A percentile compares a stretch with the other conserved stretches of the same genome.
These are phyloP conservation scores for Aspergillus fischeri DNA, from an alignment of 2,329 filamentous ascomycete genomes.

Conservation along the genomic window DNA sequence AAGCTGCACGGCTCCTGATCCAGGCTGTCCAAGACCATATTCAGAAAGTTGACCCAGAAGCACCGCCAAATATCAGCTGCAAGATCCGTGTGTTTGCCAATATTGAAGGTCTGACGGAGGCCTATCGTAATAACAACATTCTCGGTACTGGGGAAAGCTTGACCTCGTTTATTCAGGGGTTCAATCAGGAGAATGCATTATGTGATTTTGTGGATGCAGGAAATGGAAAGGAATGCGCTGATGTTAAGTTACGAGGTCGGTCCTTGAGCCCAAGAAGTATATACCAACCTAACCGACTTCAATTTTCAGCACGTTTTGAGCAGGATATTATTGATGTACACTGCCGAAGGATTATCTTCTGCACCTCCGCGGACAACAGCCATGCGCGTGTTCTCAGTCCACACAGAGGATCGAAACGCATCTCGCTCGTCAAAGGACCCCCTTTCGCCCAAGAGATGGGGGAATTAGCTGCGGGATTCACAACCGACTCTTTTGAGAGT, in stretches of 20 bases:
- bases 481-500: slow-evolving; percentile 7
- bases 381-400: slow-evolving; percentile 40
- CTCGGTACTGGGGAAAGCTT: slow-evolving; percentile 23
- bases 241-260: slow-evolving; percentile 41
- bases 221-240: slow-evolving; percentile 42
- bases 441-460: slow-evolving; percentile 37
- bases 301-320: slow-evolving; percentile 27
- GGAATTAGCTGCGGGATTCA: slow-evolving; percentile 19
- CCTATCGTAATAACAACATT: slow-evolving; percentile 29
- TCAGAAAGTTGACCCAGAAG: slow-evolving; percentile 10
- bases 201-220: slow-evolving; percentile 43
- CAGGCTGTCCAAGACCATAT: slow-evolving; percentile 23
- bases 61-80: slow-evolving; percentile 24
- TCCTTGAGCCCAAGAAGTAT: background rate
- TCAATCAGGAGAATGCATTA: slow-evolving; percentile 37
- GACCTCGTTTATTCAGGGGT: slow-evolving; percentile 37
- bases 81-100: slow-evolving; percentile 39
- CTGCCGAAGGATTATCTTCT: slow-evolving; percentile 40
- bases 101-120: slow-evolving; percentile 31
- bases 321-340: slow-evolving; percentile 36
- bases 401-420: slow-evolving; percentile 25
- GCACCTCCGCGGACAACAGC: slow-evolving; percentile 41
- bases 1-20: slow-evolving; percentile 23
- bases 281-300: slow-evolving; percentile 2
- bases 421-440: slow-evolving; percentile 36